Evolutionary conservation across 768 basidiomycete genomes (phyloP).

Genomic region (Harrya chromipes): DNA sequence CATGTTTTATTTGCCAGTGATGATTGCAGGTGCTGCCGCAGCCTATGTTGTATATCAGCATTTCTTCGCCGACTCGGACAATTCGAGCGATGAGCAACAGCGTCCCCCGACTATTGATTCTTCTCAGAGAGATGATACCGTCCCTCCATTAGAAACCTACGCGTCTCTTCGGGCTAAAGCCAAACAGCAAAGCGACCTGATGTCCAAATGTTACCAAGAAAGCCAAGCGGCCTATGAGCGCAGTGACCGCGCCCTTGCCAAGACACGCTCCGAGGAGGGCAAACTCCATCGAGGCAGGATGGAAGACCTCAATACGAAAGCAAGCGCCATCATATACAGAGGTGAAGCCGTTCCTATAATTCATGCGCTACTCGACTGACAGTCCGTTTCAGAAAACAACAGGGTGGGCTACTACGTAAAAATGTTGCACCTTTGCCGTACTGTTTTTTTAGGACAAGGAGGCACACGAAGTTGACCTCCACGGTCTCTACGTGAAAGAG

Average conservation of each 20-base stretch:
- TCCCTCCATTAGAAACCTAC: constrained; percentile 39
- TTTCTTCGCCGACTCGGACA: constrained; percentile 2
- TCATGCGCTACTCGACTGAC: neutral
- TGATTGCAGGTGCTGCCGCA: constrained; percentile 8
- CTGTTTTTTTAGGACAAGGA: constrained; percentile 47
- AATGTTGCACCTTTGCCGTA: neutral
- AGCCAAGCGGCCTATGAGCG: constrained; percentile 71
- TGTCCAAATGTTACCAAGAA: constrained; percentile 61
- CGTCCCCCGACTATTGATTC: constrained; percentile 1
- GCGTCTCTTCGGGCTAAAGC: constrained; percentile 67
- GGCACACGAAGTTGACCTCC: constrained; percentile 79
- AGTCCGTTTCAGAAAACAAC: constrained; percentile 64
- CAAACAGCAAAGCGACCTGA: constrained; percentile 71
- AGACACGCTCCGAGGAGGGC: constrained; percentile 75
- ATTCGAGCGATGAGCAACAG: constrained; percentile 14
- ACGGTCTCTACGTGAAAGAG: constrained; percentile 92
- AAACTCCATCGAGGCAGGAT: constrained; percentile 73
- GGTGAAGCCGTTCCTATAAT: constrained; percentile 37
- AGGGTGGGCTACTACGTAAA: constrained; percentile 36
- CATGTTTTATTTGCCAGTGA: constrained; percentile 20
- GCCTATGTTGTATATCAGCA: constrained; percentile 12
- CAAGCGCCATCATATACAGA: constrained; percentile 78
- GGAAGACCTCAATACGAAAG: constrained; percentile 74
- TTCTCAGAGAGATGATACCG: neutral
- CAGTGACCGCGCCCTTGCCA: constrained; percentile 73